Base-by-base conservation (phyloP, 2,329 filamentous ascomycete genomes). In the Phaeoacremonium minimum region DNA sequence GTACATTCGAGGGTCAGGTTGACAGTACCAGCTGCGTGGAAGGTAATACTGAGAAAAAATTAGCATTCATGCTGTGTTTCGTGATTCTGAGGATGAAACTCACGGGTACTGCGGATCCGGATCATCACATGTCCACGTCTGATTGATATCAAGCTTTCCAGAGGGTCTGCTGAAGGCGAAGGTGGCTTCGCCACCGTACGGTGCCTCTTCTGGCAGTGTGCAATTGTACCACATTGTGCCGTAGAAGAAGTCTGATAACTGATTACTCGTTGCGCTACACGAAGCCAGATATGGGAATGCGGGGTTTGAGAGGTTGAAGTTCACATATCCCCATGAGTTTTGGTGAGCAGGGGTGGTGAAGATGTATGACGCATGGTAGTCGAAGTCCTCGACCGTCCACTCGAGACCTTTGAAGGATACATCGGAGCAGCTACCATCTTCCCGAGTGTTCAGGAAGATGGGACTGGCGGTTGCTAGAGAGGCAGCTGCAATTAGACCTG, bases 291-390 rank as follows among this genome's bases (percentile, higher is more conserved):
- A 59, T 28, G 54, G 44, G 26, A 71, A 46, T 19, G 59, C 67
- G 12, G 63, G 57, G 61, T 73, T 75, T 36, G 53, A 48, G n/a
- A 75, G 56, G 42, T 64, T 68, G 57, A 76, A 76, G 50, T 57
- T 59, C 42, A 69, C 63, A 40, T 61, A 59, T 33, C 71, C 72
- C 53, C 54, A 62, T 3, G 63, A 63, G 50, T 66, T 69, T 44
- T 74, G 69, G 55, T 76, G 72, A 4, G 71, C 58, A 0, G 72
- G 71, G 3, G 68, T 75, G 13, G 59, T 60, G 59, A 73, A 75
- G 49, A 58, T 52, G 51, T 67, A 71, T 9, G 57, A 62, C n/a
- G 64, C 63, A 51, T 69, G 63, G 59, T 60, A 75, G 51, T 66
- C 61, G 41, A 77, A 71, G 50, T 57, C 49, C 31, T 56, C 45